Evolutionary conservation across 331 rosid species (phyloP), one percentile per base, ranked within the genome.

Genomic region (Ulmus americana): DNA sequence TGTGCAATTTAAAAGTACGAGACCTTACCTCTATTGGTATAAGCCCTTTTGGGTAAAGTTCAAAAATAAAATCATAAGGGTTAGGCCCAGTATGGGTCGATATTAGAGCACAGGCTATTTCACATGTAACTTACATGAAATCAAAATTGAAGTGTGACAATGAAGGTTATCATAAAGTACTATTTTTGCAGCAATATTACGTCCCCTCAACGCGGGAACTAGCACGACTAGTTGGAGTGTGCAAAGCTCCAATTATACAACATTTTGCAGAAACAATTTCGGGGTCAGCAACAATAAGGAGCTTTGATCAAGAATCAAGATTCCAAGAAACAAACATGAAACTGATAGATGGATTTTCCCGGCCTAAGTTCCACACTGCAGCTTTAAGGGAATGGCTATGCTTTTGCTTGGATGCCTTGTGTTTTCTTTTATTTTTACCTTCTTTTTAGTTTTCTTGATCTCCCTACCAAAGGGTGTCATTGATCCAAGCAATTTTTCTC

Each of bases 191-290:
- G 94, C 86, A 61, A 77, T 84, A 91, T 65, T 91, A 91, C 70
- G 73, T 86, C n/a, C 22, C 91, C 22, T 74, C 96, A 20, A 90
- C 96, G 0, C 73, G 92, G 49, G 95, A 91, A 61, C 76, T 91
- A 59, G 64, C 96, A 9, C 81, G 97, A n/a, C 65, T 91, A 65
- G 83, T 75, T 50, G 97, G 96, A 18, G 87, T 79, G 38, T 88
- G 96, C 64, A 80, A 91, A 83, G 95, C 97, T 73, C 96, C 88
- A 10, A 87, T 84, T 6, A 84, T 91, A 61, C 96, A 91, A 60
- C 96, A 86, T 61, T 91, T 86, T 76, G 68, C 96, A 0, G 97
- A 91, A 77, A 83, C 96, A 2, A 78, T 91, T 45, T 86, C 87
- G 5, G 95, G 97, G 63, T 65, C 96, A 55, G 78, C 85, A 61